Percentiles rank a stretch among this genome's conserved stretches.
Evolutionary conservation across 2,329 filamentous ascomycete species (phyloP).

Genomic region (Periconia digitata): DNA sequence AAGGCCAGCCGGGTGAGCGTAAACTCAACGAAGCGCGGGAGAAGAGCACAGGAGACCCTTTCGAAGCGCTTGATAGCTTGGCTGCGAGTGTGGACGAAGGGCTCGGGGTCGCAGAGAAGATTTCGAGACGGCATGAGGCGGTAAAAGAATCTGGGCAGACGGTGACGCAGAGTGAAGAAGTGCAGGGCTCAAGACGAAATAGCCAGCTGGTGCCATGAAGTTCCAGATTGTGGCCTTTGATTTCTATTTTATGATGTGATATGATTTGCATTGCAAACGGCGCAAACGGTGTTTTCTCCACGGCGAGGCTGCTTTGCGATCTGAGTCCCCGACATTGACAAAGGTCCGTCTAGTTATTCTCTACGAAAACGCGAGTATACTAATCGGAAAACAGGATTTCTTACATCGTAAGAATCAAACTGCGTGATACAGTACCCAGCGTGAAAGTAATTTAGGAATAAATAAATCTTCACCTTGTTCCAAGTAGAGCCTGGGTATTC

Average conservation of each 20-base stretch:
- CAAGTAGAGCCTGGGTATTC: no score
- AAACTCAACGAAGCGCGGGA: conserved; percentile 34
- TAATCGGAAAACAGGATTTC: no score
- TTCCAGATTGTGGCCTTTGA: background rate
- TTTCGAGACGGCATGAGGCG: conserved; percentile 25
- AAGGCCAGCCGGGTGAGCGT: conserved; percentile 28
- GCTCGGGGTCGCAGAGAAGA: conserved; percentile 38
- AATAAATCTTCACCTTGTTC: no score
- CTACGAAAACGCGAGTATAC: no score
- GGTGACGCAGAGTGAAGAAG: conserved; percentile 9
- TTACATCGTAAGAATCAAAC: no score
- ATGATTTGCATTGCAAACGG: background rate
- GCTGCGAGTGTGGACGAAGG: conserved; percentile 40
- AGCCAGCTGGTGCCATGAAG: background rate
- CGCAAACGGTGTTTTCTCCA: background rate
- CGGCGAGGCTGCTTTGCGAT: no score
- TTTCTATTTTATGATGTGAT: no score
- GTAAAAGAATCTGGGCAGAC: conserved; percentile 12
- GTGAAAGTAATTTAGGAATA: no score
- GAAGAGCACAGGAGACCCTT: conserved; percentile 35
- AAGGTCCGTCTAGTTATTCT: no score
- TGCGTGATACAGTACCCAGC: no score
- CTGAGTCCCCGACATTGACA: no score
- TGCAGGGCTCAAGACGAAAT: background rate
- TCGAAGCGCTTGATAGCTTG: conserved; percentile 40